Percentiles rank a stretch among this genome's conserved stretches.
Conservation (phyloP, 2,329 filamentous ascomycete genomes). For the Cyanodermella asteris region DNA sequence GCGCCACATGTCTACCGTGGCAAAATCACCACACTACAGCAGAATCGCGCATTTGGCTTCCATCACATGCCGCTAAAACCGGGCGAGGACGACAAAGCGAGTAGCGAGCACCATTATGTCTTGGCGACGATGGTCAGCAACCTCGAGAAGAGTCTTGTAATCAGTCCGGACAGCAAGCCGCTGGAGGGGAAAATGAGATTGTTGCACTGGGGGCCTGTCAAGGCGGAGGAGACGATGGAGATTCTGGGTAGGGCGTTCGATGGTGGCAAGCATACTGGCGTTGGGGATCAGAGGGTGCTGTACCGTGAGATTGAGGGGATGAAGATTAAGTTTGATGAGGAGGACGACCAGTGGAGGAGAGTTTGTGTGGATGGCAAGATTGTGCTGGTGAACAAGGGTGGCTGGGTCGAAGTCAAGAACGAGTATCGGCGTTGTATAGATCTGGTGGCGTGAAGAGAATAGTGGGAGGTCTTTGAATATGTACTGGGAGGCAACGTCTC, state of each 20-base stretch:
- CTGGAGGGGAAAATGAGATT: constrained; percentile 50
- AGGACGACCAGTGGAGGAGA: constrained; percentile 55
- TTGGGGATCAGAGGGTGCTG: constrained; percentile 32
- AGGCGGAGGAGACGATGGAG: constrained; percentile 46
- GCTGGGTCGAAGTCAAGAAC: constrained; percentile 45
- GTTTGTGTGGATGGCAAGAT: constrained; percentile 87
- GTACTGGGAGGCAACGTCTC: too few relatives aligned
- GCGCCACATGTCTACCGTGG: constrained; percentile 35
- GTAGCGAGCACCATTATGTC: constrained; percentile 45
- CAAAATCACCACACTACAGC: constrained; percentile 22
- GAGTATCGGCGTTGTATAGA: too few relatives aligned
- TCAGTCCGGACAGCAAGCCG: constrained; percentile 51
- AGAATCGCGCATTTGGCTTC: constrained; percentile 6
- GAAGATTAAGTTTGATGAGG: constrained; percentile 42
- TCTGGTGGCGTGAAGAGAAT: too few relatives aligned
- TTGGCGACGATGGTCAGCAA: constrained; percentile 58
- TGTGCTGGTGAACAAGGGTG: constrained; percentile 46
- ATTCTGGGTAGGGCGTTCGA: constrained; percentile 48
- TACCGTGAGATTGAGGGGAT: constrained; percentile 53
- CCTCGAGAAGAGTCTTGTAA: constrained; percentile 59
- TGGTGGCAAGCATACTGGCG: constrained; percentile 29
- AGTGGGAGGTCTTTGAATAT: too few relatives aligned
- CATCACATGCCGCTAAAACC: too few relatives aligned
- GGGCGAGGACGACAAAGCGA: constrained; percentile 2
- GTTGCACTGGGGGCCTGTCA: constrained; percentile 50